Percentiles rank a stretch among this genome's conserved stretches.
Conservation (phyloP, 2,329 filamentous ascomycete genomes). For the Claviceps sp. region DNA sequence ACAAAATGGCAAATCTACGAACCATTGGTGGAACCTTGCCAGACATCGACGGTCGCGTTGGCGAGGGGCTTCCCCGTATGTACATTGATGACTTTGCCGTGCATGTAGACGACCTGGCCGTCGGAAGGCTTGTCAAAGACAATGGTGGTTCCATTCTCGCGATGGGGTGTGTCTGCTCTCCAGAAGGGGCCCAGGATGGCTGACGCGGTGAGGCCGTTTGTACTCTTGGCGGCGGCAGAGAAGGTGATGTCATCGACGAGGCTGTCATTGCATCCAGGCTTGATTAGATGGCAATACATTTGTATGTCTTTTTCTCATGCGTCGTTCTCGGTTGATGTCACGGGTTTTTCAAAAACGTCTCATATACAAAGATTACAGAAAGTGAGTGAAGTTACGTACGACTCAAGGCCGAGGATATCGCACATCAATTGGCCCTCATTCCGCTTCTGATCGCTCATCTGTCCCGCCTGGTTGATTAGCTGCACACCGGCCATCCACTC, state of each 20-base stretch:
- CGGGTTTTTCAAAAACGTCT: no score
- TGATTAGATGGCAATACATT: background rate
- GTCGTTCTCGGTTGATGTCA: background rate
- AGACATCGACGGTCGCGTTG: constrained; percentile 58
- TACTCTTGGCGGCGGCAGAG: constrained; percentile 33
- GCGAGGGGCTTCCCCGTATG: constrained; percentile 50
- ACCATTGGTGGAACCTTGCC: constrained; percentile 66
- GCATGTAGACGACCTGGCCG: constrained; percentile 45
- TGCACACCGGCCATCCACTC: constrained; percentile 64
- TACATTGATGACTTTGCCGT: constrained; percentile 44
- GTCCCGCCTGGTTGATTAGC: constrained; percentile 46
- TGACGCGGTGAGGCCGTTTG: constrained; percentile 49
- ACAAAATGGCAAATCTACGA: constrained; percentile 4
- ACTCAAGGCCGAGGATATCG: constrained; percentile 64
- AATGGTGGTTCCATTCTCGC: constrained; percentile 58
- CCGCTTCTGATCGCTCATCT: constrained; percentile 53
- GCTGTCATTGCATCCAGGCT: constrained; percentile 14
- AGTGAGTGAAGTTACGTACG: constrained; percentile 19
- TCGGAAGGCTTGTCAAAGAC: constrained; percentile 36
- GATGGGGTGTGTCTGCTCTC: constrained; percentile 55
- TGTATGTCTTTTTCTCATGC: background rate
- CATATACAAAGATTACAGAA: background rate
- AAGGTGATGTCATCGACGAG: constrained; percentile 74
- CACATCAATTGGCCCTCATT: constrained; percentile 64
- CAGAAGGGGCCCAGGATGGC: constrained; percentile 81